phyloP scores from a whole-genome alignment of 192 early-diverging fungal species.

The Piromyces finnis region DNA sequence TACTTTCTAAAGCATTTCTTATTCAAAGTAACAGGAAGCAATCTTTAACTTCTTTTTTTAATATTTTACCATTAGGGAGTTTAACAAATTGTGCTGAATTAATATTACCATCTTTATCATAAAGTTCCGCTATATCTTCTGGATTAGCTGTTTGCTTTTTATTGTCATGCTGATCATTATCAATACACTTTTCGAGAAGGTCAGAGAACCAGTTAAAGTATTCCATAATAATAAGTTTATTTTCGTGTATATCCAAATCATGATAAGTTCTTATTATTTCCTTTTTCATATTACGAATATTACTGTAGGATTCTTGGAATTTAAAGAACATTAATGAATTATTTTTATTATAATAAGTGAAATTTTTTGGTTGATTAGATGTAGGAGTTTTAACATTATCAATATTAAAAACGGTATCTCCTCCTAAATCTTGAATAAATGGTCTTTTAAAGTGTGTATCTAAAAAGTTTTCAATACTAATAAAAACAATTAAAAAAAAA shows the following conservation, averaged over 20 bases:
- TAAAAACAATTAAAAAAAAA: neutral
- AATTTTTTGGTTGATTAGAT: neutral
- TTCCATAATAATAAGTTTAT: neutral
- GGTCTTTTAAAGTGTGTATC: neutral
- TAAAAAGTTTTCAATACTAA: neutral
- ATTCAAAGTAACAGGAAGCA: neutral
- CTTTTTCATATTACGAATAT: neutral
- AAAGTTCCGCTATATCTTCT: neutral
- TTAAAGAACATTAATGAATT: neutral
- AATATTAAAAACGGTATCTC: neutral
- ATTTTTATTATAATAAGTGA: neutral
- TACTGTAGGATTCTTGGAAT: neutral
- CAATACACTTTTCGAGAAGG: neutral
- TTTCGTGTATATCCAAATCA: neutral
- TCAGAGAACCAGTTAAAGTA: neutral
- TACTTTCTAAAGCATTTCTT: neutral
- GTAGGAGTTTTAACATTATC: neutral
- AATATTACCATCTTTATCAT: neutral
- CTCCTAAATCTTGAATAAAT: neutral
- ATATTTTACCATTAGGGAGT: neutral
- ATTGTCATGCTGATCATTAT: neutral
- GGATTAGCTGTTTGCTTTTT: neutral
- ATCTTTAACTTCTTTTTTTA: neutral
- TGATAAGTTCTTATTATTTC: neutral
- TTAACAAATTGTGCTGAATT: neutral